phyloP scores from a whole-genome alignment of 805 yeast genomes.

The Ogataea polymorpha region DNA sequence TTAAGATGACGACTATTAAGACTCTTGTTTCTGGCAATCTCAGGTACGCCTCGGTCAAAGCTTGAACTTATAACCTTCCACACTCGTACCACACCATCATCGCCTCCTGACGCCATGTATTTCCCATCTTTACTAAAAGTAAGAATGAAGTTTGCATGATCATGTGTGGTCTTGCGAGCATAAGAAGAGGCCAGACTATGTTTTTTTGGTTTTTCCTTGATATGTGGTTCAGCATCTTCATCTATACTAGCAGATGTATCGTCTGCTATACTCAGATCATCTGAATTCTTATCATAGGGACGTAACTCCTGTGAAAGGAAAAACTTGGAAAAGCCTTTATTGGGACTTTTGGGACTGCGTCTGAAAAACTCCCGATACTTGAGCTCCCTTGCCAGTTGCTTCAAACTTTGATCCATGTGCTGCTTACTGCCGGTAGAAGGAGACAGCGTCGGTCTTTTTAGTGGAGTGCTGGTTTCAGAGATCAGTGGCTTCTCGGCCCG shows the following conservation, averaged over 20 bases:
- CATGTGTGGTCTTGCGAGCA: slow-evolving; percentile 15
- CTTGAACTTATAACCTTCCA: slow-evolving; percentile 83
- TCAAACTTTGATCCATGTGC: slow-evolving; percentile 34
- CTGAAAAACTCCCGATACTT: slow-evolving; percentile 50
- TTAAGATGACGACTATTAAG: not conserved
- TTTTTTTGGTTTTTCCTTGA: slow-evolving; percentile 9
- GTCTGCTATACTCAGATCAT: slow-evolving; percentile 1
- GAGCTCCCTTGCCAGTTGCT: slow-evolving; percentile 47
- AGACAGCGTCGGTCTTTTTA: not conserved
- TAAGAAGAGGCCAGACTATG: not conserved
- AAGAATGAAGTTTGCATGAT: slow-evolving; percentile 65
- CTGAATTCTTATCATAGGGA: slow-evolving; percentile 13
- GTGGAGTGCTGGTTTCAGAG: slow-evolving; percentile 4
- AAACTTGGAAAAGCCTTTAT: slow-evolving; percentile 46
- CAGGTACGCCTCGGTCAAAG: slow-evolving; percentile 46
- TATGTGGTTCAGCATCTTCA: not conserved
- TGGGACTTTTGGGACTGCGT: slow-evolving; percentile 42
- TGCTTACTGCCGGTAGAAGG: not conserved
- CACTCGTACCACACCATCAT: slow-evolving; percentile 61
- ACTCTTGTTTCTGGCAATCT: not conserved
- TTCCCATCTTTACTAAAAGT: slow-evolving; percentile 78
- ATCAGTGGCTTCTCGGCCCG: slow-evolving; percentile 5
- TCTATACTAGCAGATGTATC: slow-evolving; percentile 8
- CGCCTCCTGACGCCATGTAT: slow-evolving; percentile 80
- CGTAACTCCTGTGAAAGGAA: slow-evolving; percentile 66